Percentiles rank a stretch among this genome's conserved stretches.
Conservation (phyloP, 345 rosid species). For the Salix caprea region DNA sequence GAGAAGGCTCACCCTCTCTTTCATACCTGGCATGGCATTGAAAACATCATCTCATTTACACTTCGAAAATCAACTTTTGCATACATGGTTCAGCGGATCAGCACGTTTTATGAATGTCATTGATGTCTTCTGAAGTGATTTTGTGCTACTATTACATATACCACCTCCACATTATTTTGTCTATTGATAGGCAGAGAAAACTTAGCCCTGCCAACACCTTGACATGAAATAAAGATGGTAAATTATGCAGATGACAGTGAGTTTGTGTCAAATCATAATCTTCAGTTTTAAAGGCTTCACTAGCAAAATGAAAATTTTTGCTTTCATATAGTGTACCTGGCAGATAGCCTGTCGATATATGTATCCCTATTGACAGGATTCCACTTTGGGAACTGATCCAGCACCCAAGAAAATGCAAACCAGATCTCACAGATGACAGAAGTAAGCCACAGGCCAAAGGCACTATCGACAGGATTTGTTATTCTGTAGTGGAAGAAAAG, state of each 20-base stretch:
- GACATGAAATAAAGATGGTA: not conserved
- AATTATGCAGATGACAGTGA: not conserved
- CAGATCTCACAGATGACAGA: constrained; percentile 98
- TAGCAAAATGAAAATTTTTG: not conserved
- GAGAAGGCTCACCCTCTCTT: constrained; percentile 78
- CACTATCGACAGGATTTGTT: constrained; percentile 91
- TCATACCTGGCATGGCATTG: constrained; percentile 51
- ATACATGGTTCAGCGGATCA: not conserved
- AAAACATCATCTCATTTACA: constrained; percentile 1
- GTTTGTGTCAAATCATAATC: not conserved
- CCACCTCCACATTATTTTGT: not conserved
- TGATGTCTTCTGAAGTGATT: not conserved
- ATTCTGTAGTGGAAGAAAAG: constrained; percentile 92
- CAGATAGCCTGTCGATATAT: constrained; percentile 63
- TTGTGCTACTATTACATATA: not conserved
- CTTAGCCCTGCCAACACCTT: not conserved
- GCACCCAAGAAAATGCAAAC: constrained; percentile 97
- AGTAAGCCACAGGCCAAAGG: constrained; percentile 77
- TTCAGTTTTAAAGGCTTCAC: not conserved
- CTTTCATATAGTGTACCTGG: constrained; percentile 47
- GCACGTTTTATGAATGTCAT: not conserved
- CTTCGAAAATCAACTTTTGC: not conserved
- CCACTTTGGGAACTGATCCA: constrained; percentile 99
- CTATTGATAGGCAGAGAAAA: not conserved
- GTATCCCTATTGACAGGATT: constrained; percentile 72